These are phyloP conservation scores for Coemansia aciculifera DNA, from an alignment of 192 early-diverging fungal species.

Conservation along the genomic window DNA sequence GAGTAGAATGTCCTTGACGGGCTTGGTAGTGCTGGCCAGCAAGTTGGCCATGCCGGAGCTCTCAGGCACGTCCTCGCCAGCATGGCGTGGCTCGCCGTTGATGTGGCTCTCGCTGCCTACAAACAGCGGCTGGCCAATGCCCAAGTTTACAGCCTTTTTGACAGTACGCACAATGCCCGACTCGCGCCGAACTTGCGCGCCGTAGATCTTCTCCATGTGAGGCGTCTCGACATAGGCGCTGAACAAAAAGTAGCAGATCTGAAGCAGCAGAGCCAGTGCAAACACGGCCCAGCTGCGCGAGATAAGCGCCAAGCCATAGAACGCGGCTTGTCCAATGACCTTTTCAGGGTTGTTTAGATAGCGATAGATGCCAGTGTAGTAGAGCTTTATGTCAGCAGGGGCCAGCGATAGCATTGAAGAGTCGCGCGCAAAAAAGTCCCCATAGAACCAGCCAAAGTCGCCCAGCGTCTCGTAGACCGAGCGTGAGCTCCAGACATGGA, in stretches of 20 bases:
- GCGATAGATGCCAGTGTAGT: slow-evolving; percentile 92
- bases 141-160: slow-evolving; percentile 53
- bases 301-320: slow-evolving; percentile 90
- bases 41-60: slow-evolving; percentile 27
- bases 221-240: slow-evolving; percentile 86
- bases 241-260: slow-evolving; percentile 82
- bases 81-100: background rate
- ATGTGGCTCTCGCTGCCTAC: background rate
- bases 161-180: slow-evolving; percentile 70
- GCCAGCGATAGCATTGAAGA: slow-evolving; percentile 58
- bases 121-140: slow-evolving; percentile 51
- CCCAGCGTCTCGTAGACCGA: slow-evolving; percentile 92
- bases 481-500: slow-evolving; percentile 91
- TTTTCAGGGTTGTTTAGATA: slow-evolving; percentile 94
- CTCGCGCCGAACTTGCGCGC: slow-evolving; percentile 77
- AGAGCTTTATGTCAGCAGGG: slow-evolving; percentile 56
- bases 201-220: slow-evolving; percentile 89
- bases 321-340: slow-evolving; percentile 91
- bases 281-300: slow-evolving; percentile 81
- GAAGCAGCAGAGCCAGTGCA: slow-evolving; percentile 79
- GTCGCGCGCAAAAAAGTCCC: slow-evolving; percentile 92
- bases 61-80: background rate
- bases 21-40: slow-evolving; percentile 64
- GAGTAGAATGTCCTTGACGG: slow-evolving; percentile 62
- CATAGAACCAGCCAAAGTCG: slow-evolving; percentile 98